Evolutionary conservation across 257 asterid genomes (phyloP), one percentile per base, ranked within the genome.

Genomic region (Solanum habrochaites): DNA sequence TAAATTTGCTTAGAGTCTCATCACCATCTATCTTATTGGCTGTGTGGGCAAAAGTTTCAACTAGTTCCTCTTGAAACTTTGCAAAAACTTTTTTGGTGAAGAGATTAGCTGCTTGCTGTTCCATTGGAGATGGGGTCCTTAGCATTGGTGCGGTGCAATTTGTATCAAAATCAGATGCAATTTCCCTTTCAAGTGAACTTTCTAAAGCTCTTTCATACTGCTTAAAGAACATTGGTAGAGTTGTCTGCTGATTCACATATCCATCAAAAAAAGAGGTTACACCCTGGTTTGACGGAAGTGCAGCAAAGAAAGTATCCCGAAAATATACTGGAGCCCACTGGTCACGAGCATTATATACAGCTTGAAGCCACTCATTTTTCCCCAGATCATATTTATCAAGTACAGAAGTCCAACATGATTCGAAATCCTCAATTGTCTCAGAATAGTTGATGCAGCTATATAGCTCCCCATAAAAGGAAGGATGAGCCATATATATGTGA

Each of bases 241-340:
- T 93, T 29, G 93, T 95, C 88, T 94, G 95, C 87, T 95, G 98
- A 89, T 94, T 93, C 85, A 95, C 94, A 86, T 93, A 92, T 67
- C 98, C 98, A 89, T 95, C 93, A 86, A 95, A 92, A 89, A 93
- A 94, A 83, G 95, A 92, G 91, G 93, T 90, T 43, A 91, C 94
- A 40, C 95, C 95, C 86, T 93, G 94, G 87, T 91, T 94, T 43
- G 95, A 89, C 70, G 94, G 89, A 83, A 94, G 88, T 84, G 93
- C 96, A 90, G 95, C 96, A 88, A 94, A 95, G 88, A 95, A 94
- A 14, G 95, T 90, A 90, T 91, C 93, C 47, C 95, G 96, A 67
- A 94, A 94, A 92, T 94, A 95, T 86, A 93, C 96, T 52, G 98
- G 98, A 86, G 94, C 98, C 98, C 97, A 94, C 92, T 94, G 98